Evolutionary conservation across 768 basidiomycete species (phyloP).

Genomic region (Hypholoma sublateritium): DNA sequence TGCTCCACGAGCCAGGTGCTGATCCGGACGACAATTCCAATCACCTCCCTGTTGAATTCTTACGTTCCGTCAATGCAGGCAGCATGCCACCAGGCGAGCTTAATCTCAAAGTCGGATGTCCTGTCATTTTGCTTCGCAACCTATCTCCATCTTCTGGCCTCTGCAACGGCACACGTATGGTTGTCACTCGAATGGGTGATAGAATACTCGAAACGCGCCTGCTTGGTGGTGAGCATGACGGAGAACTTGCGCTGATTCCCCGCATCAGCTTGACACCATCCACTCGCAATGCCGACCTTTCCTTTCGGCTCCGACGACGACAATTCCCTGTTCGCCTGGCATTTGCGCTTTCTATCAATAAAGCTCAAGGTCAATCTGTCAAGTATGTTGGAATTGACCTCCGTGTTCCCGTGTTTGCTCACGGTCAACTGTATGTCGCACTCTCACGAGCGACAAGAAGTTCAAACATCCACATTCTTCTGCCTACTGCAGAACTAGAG

Average conservation of each 20-base stretch:
- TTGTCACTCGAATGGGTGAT: conserved; percentile 14
- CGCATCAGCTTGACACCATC: conserved; percentile 27
- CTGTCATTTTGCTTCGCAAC: conserved; percentile 33
- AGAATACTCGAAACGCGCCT: conserved; percentile 30
- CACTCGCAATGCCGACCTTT: conserved; percentile 7
- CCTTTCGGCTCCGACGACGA: conserved; percentile 26
- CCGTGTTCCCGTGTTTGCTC: conserved; percentile 14
- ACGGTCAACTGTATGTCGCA: conserved; percentile 21
- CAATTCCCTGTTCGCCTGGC: conserved; percentile 43
- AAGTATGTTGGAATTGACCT: conserved; percentile 38
- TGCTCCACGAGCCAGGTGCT: conserved; percentile 20
- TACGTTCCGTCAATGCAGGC: conserved; percentile 29
- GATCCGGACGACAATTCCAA: conserved; percentile 14
- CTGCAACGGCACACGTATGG: conserved; percentile 29
- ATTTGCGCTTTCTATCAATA: conserved; percentile 45
- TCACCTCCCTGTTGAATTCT: conserved; percentile 28
- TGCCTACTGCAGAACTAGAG: too few species aligned
- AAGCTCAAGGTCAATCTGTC: conserved; percentile 46
- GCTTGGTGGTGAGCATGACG: conserved; percentile 36
- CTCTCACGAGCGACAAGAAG: conserved; percentile 12
- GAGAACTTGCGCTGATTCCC: conserved; percentile 36
- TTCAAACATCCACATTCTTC: too few species aligned
- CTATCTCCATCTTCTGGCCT: conserved; percentile 23
- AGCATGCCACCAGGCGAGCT: conserved; percentile 35
- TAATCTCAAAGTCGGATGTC: conserved; percentile 26